Conservation (phyloP, 2,329 filamentous ascomycete genomes). For the Paecilomyces variotii region DNA sequence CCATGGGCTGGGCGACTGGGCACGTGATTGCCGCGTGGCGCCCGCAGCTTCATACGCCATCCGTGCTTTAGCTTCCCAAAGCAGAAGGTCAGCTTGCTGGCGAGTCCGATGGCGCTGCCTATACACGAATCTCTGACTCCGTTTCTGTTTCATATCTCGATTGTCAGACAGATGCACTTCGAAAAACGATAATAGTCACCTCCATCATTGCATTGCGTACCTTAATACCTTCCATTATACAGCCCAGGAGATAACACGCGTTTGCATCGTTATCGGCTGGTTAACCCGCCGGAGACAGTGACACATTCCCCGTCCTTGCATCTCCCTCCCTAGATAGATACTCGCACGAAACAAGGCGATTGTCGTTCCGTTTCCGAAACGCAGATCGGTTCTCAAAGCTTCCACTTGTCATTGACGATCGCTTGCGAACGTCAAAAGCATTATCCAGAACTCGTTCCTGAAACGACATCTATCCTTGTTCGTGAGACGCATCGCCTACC, state of each 20-base stretch:
- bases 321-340: background rate
- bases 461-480: background rate
- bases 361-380: background rate
- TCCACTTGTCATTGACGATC: background rate
- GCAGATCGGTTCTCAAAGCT: background rate
- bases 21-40: background rate
- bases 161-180: background rate
- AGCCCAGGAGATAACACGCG: background rate
- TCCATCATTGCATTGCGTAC: background rate
- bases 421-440: background rate
- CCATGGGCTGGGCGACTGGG: background rate
- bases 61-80: background rate
- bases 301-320: background rate
- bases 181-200: background rate
- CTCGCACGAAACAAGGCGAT: background rate
- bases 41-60: background rate
- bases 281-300: background rate
- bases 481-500: background rate
- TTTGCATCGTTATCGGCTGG: background rate
- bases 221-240: background rate
- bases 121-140: background rate
- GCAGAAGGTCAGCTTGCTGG: background rate
- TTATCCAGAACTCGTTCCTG: background rate
- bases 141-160: background rate
- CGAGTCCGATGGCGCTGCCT: background rate